Percentiles rank a stretch among this genome's conserved stretches.
Conservation (phyloP, 2,329 filamentous ascomycete species). For the Colletotrichum lini region DNA sequence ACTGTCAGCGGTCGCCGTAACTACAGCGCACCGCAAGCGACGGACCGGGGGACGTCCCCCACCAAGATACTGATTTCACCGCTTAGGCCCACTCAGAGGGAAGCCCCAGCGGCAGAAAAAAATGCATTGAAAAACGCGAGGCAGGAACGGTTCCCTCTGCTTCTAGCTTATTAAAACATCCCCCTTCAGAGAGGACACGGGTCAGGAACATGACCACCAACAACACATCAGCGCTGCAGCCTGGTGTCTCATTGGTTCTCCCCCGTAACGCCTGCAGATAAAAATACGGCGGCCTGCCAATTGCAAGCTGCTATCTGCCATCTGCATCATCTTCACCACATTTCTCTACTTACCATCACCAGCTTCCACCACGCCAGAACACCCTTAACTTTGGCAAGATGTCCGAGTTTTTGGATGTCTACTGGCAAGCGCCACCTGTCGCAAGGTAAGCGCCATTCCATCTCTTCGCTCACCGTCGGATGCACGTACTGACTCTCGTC, state of each 20-base stretch:
- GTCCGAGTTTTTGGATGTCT: slow-evolving; percentile 49
- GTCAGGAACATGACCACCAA: slow-evolving; percentile 40
- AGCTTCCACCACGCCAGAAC: not conserved
- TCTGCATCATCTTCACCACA: slow-evolving; percentile 18
- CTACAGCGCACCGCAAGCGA: not conserved
- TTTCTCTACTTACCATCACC: slow-evolving; percentile 23
- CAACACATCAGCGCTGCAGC: slow-evolving; percentile 41
- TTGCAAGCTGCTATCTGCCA: slow-evolving; percentile 31
- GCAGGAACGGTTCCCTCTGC: slow-evolving; percentile 29
- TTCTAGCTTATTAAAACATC: slow-evolving; percentile 33
- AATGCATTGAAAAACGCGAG: slow-evolving; percentile 34
- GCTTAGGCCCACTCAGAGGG: slow-evolving; percentile 24
- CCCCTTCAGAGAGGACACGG: slow-evolving; percentile 41
- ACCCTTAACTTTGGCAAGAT: slow-evolving; percentile 33
- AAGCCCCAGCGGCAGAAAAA: slow-evolving; percentile 40
- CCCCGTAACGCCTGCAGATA: slow-evolving; percentile 36
- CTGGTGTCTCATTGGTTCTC: slow-evolving; percentile 40
- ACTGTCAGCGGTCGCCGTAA: slow-evolving; percentile 25
- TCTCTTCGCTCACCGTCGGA: not conserved
- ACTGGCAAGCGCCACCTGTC: slow-evolving; percentile 58
- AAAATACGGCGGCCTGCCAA: slow-evolving; percentile 23
- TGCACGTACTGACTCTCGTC: slow-evolving; percentile 34
- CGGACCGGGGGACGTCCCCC: slow-evolving; percentile 11
- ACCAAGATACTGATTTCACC: slow-evolving; percentile 31
- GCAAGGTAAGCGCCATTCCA: slow-evolving; percentile 54